These are phyloP conservation scores for Selaginella tamariscina DNA, from an alignment of 75 land plant genomes.

Conservation along the genomic window DNA sequence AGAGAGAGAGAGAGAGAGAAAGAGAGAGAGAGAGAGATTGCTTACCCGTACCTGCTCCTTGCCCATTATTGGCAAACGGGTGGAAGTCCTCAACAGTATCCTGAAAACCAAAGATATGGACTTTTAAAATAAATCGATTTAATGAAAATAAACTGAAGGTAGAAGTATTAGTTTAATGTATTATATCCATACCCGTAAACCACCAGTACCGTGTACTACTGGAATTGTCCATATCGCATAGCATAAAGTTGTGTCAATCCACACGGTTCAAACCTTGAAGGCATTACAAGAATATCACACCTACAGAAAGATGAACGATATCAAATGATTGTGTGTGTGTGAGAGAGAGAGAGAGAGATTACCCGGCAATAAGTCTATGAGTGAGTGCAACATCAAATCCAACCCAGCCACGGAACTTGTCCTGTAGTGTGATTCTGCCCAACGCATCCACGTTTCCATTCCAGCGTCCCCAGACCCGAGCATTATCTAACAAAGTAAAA, in stretches of 20 bases:
- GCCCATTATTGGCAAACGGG: conserved; percentile 55
- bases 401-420: conserved; percentile 6
- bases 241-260: conserved; percentile 11
- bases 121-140: not conserved
- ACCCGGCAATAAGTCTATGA: conserved; percentile 8
- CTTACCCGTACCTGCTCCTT: conserved; percentile 67
- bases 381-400: conserved; percentile 1
- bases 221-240: conserved; percentile 9
- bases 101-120: conserved; percentile 20
- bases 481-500: not conserved
- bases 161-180: not conserved
- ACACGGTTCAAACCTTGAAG: conserved; percentile 12
- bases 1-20: too few relatives aligned
- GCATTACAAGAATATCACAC: conserved; percentile 9
- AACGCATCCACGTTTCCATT: conserved; percentile 1
- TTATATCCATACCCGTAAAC: not conserved
- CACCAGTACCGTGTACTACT: conserved; percentile 2
- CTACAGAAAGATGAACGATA: not conserved
- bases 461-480: conserved; percentile 8
- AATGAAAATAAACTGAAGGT: too few relatives aligned
- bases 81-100: conserved; percentile 74
- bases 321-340: not conserved
- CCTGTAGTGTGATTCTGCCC: not conserved
- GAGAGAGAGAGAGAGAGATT: not conserved
- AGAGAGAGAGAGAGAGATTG: too few relatives aligned